Base-by-base conservation (phyloP, 2,329 filamentous ascomycete species). In the Colletotrichum sp. region DNA sequence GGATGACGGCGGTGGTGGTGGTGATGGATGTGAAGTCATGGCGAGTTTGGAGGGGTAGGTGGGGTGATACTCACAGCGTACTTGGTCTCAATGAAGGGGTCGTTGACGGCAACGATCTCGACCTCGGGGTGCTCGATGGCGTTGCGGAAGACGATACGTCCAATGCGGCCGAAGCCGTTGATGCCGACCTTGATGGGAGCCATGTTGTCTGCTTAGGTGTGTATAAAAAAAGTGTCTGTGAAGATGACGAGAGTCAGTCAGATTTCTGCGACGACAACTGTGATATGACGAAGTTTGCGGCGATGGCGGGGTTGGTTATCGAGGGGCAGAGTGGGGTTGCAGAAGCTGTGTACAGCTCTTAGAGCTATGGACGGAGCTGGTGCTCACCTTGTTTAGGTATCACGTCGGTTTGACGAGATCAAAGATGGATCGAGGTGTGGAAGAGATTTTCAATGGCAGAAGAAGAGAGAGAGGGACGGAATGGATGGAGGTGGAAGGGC, bases 151-250 rank as follows among this genome's bases (percentile, higher is more conserved):
- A 99, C 94, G 88, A 99, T 98, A 88, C 97, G 95, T 85, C 97
- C 97, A 89, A 99, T 99, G 89, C 97, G 96, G 91, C 97, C 97
- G 92, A 99, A 99, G 89, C 97, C 96, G 94, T 98, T 99, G 94
- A 98, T 98, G 88, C 96, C 96, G 87, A 98, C 95, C 93, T 98
- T 92, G 86, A 90, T 87, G 86, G 85, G 84, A 86, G 85, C 82
- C 86, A 87, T 87, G 24, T 18, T 71, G 72, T 75, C 60, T 74
- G 44, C 15, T 74, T 21, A 30, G 49, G 13, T 81, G 79, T 84
- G 82, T 77, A n/a, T 68, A 66, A 59, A 65, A 55, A 28, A 72
- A 28, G 18, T 62, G 70, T 76, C 59, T 77, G 57, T 39, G 9
- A 32, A 18, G 65, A 52, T 64, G 55, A 32, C 10, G 12, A 63